These are phyloP conservation scores for Byssochlamys sp. DNA, from an alignment of 2,329 filamentous ascomycete species.

Conservation along the genomic window DNA sequence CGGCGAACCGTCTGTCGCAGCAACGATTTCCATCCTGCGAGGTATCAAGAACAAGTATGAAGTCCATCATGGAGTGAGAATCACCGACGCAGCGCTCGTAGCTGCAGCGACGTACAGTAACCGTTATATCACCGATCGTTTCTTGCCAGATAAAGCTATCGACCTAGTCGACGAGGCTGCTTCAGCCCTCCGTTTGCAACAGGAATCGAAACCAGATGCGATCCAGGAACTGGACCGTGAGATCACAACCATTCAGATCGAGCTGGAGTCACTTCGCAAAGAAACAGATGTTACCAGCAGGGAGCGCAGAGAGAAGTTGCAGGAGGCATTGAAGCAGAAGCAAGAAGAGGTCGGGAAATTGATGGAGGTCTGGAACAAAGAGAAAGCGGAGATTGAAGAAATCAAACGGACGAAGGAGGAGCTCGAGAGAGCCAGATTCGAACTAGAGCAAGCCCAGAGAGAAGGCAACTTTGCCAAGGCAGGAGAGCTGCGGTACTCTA, in stretches of 20 bases:
- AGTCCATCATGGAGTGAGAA: conserved; percentile 89
- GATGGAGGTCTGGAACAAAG: conserved; percentile 80
- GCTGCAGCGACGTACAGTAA: conserved; percentile 88
- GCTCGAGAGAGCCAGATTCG: conserved; percentile 74
- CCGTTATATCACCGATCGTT: conserved; percentile 91
- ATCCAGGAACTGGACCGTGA: conserved; percentile 87
- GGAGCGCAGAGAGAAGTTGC: conserved; percentile 77
- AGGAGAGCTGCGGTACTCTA: conserved; percentile 81
- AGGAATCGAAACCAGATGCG: conserved; percentile 91
- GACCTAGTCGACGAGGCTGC: conserved; percentile 94
- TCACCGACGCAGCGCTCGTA: conserved; percentile 83
- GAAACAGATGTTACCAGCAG: conserved; percentile 83
- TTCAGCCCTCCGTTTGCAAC: conserved; percentile 77
- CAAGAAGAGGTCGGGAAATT: conserved; percentile 67
- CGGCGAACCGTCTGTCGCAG: conserved; percentile 80
- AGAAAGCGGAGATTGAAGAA: conserved; percentile 71
- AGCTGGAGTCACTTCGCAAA: conserved; percentile 85
- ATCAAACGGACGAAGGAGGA: conserved; percentile 81
- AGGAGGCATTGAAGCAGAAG: conserved; percentile 63
- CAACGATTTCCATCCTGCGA: conserved; percentile 88
- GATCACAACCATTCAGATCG: conserved; percentile 95
- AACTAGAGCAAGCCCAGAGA: conserved; percentile 78
- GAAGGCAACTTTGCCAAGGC: conserved; percentile 81
- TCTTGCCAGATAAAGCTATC: conserved; percentile 92
- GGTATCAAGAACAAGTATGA: conserved; percentile 98